Evolutionary conservation across 2,329 filamentous ascomycete genomes (phyloP), one percentile per base, ranked within the genome.

Genomic region (Ophiostoma sp.): DNA sequence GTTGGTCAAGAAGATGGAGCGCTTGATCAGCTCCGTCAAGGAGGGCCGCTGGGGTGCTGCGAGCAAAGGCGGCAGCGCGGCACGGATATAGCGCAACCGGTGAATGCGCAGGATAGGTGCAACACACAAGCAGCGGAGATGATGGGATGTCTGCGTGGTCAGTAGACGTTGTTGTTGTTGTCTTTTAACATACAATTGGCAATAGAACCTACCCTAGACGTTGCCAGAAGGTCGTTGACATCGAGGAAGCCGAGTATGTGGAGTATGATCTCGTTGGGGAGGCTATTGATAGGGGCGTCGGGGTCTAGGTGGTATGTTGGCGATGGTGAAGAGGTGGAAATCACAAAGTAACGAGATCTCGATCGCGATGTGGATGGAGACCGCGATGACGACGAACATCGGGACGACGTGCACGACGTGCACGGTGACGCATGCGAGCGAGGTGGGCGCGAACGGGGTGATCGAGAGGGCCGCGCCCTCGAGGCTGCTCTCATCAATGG

Each of bases 1-100:
- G 67, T 83, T 81, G 55, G 87, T 89, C 58, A 90, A 77, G 77
- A 90, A 89, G 74, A 92, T 90, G 75, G 81, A 83, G 55, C 87
- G 83, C 36, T 81, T 77, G 66, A 88, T 86, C 14, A 91, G 85
- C 68, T 89, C 85, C 49, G 84, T 77, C 1, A 88, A 79, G 4
- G 85, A 83, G 2, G 88, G 86, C 7, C 87, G 83, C 41, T 80
- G 82, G 4, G 86, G 82, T 5, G 83, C 84, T 7, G 79, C 79
- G 11, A 91, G 81, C 44, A 86, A 79, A 16, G 83, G 82, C 4
- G 83, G 80, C 3, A 92, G 82, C 4, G 81, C 76, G 45, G 78
- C 73, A 47, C 86, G 84, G 47, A 81, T 84, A 71, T 79, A 82
- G 65, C 83, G 86, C 27, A 90, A 83, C 64, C 89, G 87, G 71